Conservation (phyloP, 2,329 filamentous ascomycete genomes). For the Leptosphaerulina australis region DNA sequence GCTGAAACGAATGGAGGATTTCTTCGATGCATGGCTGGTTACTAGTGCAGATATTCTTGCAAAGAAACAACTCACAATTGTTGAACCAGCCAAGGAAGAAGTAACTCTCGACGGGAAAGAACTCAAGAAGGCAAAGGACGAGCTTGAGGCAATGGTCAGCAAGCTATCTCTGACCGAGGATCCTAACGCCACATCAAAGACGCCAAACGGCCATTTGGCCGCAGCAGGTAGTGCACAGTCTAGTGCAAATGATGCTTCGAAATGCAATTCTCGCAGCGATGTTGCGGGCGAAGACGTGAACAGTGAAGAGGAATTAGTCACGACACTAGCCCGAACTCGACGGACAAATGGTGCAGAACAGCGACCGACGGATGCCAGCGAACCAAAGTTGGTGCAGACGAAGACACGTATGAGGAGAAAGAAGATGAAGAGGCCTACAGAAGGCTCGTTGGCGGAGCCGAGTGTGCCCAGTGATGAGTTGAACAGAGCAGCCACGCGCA, state of each 20-base stretch:
- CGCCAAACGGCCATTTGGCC: not conserved
- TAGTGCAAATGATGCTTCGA: slow-evolving; percentile 8
- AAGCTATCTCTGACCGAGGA: slow-evolving; percentile 28
- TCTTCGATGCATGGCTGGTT: slow-evolving; percentile 74
- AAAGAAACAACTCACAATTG: slow-evolving; percentile 21
- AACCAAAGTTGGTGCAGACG: slow-evolving; percentile 42
- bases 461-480: not conserved
- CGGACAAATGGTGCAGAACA: slow-evolving; percentile 3
- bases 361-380: not conserved
- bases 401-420: slow-evolving; percentile 47
- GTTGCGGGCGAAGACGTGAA: not conserved
- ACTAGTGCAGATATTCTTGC: slow-evolving; percentile 65
- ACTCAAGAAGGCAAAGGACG: slow-evolving; percentile 11
- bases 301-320: slow-evolving; percentile 5
- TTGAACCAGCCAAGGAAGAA: slow-evolving; percentile 16
- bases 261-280: not conserved
- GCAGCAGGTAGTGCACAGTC: not conserved
- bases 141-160: slow-evolving; percentile 32
- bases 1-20: slow-evolving; percentile 71
- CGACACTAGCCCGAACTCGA: not conserved
- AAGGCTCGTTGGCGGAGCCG: slow-evolving; percentile 6
- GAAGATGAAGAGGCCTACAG: slow-evolving; percentile 34
- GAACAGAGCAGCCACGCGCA: not conserved
- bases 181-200: not conserved
- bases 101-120: not conserved